phyloP scores from a whole-genome alignment of 768 basidiomycete species.

The Harrya chromipes region DNA sequence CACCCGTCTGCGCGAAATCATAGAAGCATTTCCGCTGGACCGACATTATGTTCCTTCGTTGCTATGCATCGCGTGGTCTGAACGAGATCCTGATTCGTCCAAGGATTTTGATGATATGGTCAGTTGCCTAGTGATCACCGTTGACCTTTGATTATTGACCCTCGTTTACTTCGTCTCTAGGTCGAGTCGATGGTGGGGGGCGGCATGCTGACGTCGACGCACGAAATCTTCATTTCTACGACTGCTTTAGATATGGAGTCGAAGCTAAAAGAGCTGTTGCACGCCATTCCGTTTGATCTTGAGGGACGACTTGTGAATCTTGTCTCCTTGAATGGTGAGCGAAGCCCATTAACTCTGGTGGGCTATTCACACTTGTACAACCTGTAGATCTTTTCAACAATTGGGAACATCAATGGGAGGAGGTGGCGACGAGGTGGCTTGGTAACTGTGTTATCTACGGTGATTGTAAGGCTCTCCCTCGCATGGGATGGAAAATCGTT shows the following conservation, averaged over 20 bases:
- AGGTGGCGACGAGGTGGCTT: conserved; percentile 19
- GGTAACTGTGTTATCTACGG: conserved; percentile 31
- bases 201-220: conserved; percentile 38
- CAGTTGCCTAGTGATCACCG: conserved; percentile 3
- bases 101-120: conserved; percentile 65
- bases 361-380: neutral
- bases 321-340: conserved; percentile 46
- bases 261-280: conserved; percentile 46
- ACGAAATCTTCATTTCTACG: conserved; percentile 50
- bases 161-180: conserved; percentile 33
- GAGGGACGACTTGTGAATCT: conserved; percentile 53
- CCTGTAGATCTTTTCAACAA: conserved; percentile 24
- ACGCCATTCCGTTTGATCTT: conserved; percentile 47
- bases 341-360: conserved; percentile 11
- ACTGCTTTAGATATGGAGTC: conserved; percentile 54
- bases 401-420: conserved; percentile 26
- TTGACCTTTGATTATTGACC: too few species aligned
- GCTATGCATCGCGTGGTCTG: conserved; percentile 59
- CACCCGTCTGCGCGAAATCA: conserved; percentile 61
- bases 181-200: conserved; percentile 47
- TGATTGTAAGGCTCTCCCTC: conserved; percentile 41
- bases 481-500: neutral
- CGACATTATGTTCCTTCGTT: conserved; percentile 63
- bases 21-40: conserved; percentile 49
- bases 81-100: conserved; percentile 36